Evolutionary conservation across 768 basidiomycete species (phyloP), one percentile per base, ranked within the genome.

Genomic region (Termitomyces sp.): DNA sequence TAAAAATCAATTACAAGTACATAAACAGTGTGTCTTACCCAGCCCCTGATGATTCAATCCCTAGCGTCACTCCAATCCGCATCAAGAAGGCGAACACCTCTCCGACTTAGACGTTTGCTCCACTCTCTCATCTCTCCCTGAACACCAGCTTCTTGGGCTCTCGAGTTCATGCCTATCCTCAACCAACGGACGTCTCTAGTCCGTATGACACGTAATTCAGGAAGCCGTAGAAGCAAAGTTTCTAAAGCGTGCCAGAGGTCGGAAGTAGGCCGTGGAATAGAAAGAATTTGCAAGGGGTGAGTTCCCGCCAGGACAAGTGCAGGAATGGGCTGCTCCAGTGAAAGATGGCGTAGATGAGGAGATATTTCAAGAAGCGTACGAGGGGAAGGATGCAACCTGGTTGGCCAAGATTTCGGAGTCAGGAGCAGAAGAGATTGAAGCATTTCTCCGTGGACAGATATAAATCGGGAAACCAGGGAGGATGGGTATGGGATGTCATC

Each of bases 91-190:
- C 80, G 78, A 51, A 94, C 81, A 1, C 83, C 77, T 66, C 82
- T 77, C 59, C 84, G 77, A 11, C 74, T 75, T 37, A 94, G 76
- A 56, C 87, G 81, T 51, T 82, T 79, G 62, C 79, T 80, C 92
- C 92, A 94, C 60, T 86, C 82, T 64, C 79, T 76, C 84, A 94
- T 87, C 70, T 91, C 88, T 47, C 91, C 92, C 72, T 92, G 91
- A 14, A 91, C 82, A 8, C 92, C 92, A 7, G 91, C 83, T 63
- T 82, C 85, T 64, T 83, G 85, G 31, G 92, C 92, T 61, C 81
- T 78, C 0, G 73, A 74, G 8, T 81, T 85, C 71, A 92, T 81
- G 0, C 89, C 91, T 56, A 79, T 81, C 57, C 86, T 75, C 40
- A 93, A 72, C 90, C 91, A 93, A 37, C 84, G 83, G 17, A 91